Base-by-base conservation (phyloP, 345 rosid species). In the Heritiera littoralis region DNA sequence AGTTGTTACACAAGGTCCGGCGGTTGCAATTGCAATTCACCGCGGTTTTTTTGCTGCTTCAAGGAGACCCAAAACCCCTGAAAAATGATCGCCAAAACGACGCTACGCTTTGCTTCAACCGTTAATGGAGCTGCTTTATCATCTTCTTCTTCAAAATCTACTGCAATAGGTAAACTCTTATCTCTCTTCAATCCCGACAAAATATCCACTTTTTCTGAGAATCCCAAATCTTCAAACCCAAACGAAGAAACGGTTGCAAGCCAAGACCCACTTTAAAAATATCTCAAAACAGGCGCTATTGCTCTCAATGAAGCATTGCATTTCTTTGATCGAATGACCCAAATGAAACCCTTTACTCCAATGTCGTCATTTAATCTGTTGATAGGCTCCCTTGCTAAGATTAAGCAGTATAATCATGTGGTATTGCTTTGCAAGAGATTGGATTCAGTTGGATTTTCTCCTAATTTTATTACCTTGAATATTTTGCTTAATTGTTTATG, bases 301-400 rank as follows among this genome's bases (percentile, higher is more conserved):
- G 79, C 81, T 54, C 80, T 66, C 75, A 55, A 63, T 23, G 81
- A 85, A 76, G 84, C 88, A 15, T 32, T 74, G 35, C 64, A 75
- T 15, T n/a, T 10, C 10, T 78, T 78, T 58, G 68, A 78, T 69
- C 9, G 23, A 20, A 68, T 68, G 80, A 20, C 52, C 28, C 66
- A 41, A 23, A 14, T 58, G 66, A 46, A 10, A 6, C 67, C 45
- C n/a, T 23, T 17, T 15, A 68, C 59, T 13, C 30, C 75, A 20
- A 14, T 55, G 15, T 23, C 66, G 20, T 38, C 64, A 2, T 77
- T 77, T 49, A 77, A 52, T 54, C 12, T 54, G 41, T 51, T 77
- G 73, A 43, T 78, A 13, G 55, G 68, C 23, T 68, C 28, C 17
- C 54, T 78, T 56, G 54, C 61, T 13, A 68, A 40, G 66, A 55